Evolutionary conservation across 2,329 filamentous ascomycete species (phyloP).

Genomic region (Penicillium psychrosexuale): DNA sequence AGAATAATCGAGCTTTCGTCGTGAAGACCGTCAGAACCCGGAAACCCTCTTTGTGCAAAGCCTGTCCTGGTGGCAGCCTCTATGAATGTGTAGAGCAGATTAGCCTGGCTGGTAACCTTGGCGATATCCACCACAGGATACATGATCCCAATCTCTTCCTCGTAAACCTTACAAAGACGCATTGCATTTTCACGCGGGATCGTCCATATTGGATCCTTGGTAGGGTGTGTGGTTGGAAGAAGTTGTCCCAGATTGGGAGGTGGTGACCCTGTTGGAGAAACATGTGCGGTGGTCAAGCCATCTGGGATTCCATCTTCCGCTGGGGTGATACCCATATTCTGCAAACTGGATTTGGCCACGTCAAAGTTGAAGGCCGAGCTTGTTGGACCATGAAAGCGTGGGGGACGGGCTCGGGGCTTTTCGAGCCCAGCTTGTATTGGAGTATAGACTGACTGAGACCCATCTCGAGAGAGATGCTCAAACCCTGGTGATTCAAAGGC

Average conservation of each 20-base stretch:
- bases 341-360: constrained; percentile 79
- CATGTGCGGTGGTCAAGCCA: constrained; percentile 51
- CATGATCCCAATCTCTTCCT: constrained; percentile 90
- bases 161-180: constrained; percentile 72
- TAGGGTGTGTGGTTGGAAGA: constrained; percentile 41
- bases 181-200: constrained; percentile 76
- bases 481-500: constrained; percentile 34
- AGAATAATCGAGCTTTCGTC: constrained; percentile 67
- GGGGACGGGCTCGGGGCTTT: constrained; percentile 53
- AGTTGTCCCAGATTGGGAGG: constrained; percentile 36
- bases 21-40: constrained; percentile 58
- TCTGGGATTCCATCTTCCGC: constrained; percentile 61
- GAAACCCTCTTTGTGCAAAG: constrained; percentile 53
- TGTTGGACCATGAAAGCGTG: constrained; percentile 77
- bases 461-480: constrained; percentile 38
- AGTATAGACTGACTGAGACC: constrained; percentile 39
- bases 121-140: constrained; percentile 81
- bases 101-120: constrained; percentile 66
- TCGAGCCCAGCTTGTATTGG: constrained; percentile 43
- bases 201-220: constrained; percentile 75
- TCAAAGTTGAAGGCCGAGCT: constrained; percentile 82
- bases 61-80: constrained; percentile 62
- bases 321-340: constrained; percentile 81
- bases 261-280: constrained; percentile 50
- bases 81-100: constrained; percentile 68